Evolutionary conservation across 2,329 filamentous ascomycete genomes (phyloP), one percentile per base, ranked within the genome.

Genomic region (Fusarium xylarioides): DNA sequence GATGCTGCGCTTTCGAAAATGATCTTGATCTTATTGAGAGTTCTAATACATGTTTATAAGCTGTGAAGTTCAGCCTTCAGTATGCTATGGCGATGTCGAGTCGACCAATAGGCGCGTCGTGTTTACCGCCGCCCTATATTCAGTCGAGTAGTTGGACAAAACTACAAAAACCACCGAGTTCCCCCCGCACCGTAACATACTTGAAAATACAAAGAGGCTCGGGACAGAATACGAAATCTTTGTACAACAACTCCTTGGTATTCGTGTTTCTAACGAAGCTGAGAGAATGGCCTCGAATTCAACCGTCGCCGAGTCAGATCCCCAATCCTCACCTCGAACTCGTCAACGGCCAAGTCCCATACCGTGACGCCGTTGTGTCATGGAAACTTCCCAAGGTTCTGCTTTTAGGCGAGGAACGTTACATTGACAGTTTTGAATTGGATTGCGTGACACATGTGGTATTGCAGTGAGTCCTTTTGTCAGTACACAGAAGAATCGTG

Each of bases 1-100:
- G 18, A 26, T 37, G 12, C 18, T 21, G 23, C 23, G 2, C 4
- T 53, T 2, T 37, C 2, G 0, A 16, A 6, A 14, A 16, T 16
- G 10, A 0, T 1, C 5, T 23, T 53, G 16, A 14, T 16, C 50
- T 28, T 16, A 0, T 3, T n/a, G 7, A 10, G 10, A 26, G 15
- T 4, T 4, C 2, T 10, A 38, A 18, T 18, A 38, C 18, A 21
- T 3, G 19, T 53, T 38, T 28, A 28, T 53, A 21, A 7, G 0
- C 26, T 16, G 14, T 9, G 9, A 37, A 11, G 4, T 28, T 21
- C 32, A 28, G 1, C 11, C 14, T 5, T 21, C 0, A 28, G 18
- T 15, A 37, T 35, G 14, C 23, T 21, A 7, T 28, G 11, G 23
- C 10, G 14, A 38, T 28, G 5, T 38, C 23, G 2, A 21, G 34